Evolutionary conservation across 768 basidiomycete species (phyloP), one percentile per base, ranked within the genome.

Genomic region (Mycena belliarum): DNA sequence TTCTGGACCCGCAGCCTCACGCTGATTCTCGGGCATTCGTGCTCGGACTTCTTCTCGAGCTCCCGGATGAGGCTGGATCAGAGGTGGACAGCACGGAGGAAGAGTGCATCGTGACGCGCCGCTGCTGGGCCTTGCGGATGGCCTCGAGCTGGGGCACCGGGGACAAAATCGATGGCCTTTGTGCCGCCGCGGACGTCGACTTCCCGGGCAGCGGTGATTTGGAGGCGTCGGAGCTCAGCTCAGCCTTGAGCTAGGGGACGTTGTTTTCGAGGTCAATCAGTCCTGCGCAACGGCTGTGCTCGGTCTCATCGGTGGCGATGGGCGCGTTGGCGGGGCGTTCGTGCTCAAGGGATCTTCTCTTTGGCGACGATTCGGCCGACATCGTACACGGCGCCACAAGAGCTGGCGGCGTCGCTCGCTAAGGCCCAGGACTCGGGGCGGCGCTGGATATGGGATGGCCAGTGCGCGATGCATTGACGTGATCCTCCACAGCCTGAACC

Each of bases 21-120:
- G n/a, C n/a, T n/a, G n/a, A n/a, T n/a, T n/a, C n/a, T n/a, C n/a
- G n/a, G n/a, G n/a, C n/a, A n/a, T n/a, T n/a, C n/a, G n/a, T n/a
- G n/a, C n/a, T n/a, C n/a, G 81, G 98, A 98, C 79, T 99, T 99
- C 87, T 99, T 99, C 87, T 99, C 97, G 70, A 99, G 85, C 74
- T 98, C 96, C 52, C 96, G 89, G 60, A 96, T 98, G 72, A 98
- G 89, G 75, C 96, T 98, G 44, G 37, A n/a, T 5, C 23, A 49
- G 9, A 32, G 38, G 7, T 6, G 26, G 10, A 6, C 20, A 12
- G 5, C 35, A 33, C 2, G 9, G 9, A 21, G 3, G 3, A 18
- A 32, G 7, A n/a, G 18, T 12, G n/a, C n/a, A n/a, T n/a, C 16
- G 3, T 21, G 11, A 67, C 82, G 55, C 70, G 96, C 95, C 95